Conservation (phyloP, 805 yeast genomes). For the Candida pini region DNA sequence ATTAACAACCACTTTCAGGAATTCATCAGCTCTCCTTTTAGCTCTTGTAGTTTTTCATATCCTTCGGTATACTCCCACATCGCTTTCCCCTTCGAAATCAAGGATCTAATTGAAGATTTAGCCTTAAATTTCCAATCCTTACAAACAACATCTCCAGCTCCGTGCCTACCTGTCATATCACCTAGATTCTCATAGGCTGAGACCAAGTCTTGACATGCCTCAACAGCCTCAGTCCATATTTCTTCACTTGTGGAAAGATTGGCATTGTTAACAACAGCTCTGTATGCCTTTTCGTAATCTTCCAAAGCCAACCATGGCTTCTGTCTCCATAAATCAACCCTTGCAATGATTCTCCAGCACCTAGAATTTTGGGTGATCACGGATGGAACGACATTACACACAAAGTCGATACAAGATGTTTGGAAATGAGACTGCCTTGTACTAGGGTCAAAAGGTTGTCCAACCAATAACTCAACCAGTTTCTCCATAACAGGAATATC, state of each 20-base stretch:
- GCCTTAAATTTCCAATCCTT: constrained; percentile 90
- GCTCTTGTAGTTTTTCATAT: constrained; percentile 57
- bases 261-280: constrained; percentile 63
- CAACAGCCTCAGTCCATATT: constrained; percentile 76
- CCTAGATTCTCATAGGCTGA: constrained; percentile 87
- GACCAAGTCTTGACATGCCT: constrained; percentile 68
- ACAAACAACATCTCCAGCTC: constrained; percentile 81
- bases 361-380: constrained; percentile 63
- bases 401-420: constrained; percentile 59
- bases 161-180: constrained; percentile 72
- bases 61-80: constrained; percentile 79
- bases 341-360: constrained; percentile 79
- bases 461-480: constrained; percentile 59
- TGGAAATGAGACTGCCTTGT: constrained; percentile 55
- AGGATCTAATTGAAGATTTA: constrained; percentile 60
- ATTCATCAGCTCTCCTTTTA: constrained; percentile 40
- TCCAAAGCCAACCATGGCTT: constrained; percentile 86
- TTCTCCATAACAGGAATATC: constrained; percentile 75
- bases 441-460: constrained; percentile 36
- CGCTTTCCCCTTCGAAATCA: constrained; percentile 72
- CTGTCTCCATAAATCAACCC: constrained; percentile 80
- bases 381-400: constrained; percentile 62
- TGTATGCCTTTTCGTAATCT: constrained; percentile 79
- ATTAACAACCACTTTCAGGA: too few relatives aligned
- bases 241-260: constrained; percentile 54